phyloP scores from a whole-genome alignment of 352 stramenopile genomes.

The Globisporangium canariense region DNA sequence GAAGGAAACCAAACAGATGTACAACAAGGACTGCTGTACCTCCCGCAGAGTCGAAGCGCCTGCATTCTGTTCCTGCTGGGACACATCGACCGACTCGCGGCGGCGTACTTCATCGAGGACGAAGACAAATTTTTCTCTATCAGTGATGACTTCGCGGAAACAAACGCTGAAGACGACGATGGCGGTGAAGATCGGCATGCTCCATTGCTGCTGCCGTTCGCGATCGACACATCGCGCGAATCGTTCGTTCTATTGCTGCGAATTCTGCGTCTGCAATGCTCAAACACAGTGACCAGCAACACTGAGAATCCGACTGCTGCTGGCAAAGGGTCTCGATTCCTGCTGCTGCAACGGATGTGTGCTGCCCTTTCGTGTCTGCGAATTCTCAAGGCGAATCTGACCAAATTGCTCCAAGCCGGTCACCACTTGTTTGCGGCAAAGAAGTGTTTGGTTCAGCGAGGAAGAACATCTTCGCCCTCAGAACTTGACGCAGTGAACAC shows the following conservation, averaged over 20 bases:
- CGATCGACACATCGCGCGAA: constrained; percentile 33
- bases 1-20: not conserved
- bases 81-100: constrained; percentile 39
- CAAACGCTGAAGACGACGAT: not conserved
- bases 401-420: constrained; percentile 13
- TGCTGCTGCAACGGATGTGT: constrained; percentile 18
- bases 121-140: not conserved
- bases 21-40: not conserved
- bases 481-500: not conserved
- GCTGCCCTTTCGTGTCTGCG: constrained; percentile 36
- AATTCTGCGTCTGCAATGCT: constrained; percentile 21
- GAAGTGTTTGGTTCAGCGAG: not conserved
- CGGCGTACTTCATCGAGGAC: constrained; percentile 24
- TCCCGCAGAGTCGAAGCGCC: constrained; percentile 12
- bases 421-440: not conserved
- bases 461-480: not conserved
- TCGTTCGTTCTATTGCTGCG: constrained; percentile 25
- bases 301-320: not conserved
- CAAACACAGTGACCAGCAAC: not conserved
- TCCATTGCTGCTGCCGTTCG: constrained; percentile 30
- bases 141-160: not conserved
- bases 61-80: constrained; percentile 40
- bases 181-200: not conserved
- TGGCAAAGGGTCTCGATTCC: not conserved
- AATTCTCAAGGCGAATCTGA: constrained; percentile 48